Evolutionary conservation across 441 rosid species (phyloP).

Genomic region (Adansonia gregorii): DNA sequence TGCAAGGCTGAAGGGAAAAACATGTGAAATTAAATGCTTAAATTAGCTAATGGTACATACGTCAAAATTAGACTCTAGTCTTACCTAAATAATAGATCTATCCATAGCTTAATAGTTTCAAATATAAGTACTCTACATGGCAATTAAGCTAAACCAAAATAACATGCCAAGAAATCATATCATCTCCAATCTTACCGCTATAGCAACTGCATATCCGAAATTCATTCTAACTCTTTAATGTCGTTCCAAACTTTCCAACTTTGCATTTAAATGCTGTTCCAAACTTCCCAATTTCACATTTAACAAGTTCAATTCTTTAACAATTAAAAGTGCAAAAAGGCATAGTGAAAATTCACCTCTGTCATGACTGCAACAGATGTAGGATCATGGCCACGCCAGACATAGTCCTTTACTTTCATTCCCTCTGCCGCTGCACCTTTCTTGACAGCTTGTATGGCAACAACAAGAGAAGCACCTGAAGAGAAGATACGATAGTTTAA

Average conservation of each 20-base stretch:
- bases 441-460: constrained; percentile 96
- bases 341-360: constrained; percentile 60
- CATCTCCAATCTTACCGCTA: background rate
- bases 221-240: background rate
- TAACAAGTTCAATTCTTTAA: constrained; percentile 9
- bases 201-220: background rate
- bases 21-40: constrained; percentile 6
- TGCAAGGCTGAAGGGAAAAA: background rate
- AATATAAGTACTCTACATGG: background rate
- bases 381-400: constrained; percentile 99
- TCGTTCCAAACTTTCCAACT: background rate
- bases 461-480: constrained; percentile 91
- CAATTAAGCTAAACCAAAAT: background rate
- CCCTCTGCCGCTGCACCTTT: constrained; percentile 98
- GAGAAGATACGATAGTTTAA: constrained; percentile 19
- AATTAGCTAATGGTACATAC: background rate
- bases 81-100: constrained; percentile 10
- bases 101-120: constrained; percentile 12
- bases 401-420: constrained; percentile 85
- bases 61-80: background rate
- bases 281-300: constrained; percentile 10
- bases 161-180: background rate
- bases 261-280: background rate
- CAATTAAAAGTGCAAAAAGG: constrained; percentile 11
- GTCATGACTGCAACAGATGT: constrained; percentile 99